Conservation (phyloP, 495 filamentous ascomycete species). For the Neurospora sp. region DNA sequence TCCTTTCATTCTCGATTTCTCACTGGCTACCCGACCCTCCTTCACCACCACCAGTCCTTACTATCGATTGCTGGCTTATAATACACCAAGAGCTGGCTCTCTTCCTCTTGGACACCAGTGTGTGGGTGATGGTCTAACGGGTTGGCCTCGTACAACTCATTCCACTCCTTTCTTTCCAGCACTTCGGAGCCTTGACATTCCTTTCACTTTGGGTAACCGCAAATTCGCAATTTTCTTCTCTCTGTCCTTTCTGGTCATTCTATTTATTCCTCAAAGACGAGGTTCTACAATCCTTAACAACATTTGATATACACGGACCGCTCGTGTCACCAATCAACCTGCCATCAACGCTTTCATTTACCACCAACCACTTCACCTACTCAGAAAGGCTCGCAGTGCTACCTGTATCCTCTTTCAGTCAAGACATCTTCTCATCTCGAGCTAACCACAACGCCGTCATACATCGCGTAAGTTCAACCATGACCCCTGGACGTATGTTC, state of each 20-base stretch:
- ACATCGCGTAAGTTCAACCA: background rate
- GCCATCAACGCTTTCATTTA: constrained; percentile 4
- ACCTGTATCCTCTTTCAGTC: constrained; percentile 6
- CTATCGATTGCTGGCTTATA: constrained; percentile 42
- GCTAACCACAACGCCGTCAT: background rate
- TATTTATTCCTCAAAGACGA: background rate
- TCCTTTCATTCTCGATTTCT: constrained; percentile 26
- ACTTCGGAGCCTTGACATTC: constrained; percentile 12
- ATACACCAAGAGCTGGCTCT: constrained; percentile 44
- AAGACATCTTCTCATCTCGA: background rate
- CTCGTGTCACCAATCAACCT: constrained; percentile 4
- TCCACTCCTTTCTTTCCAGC: constrained; percentile 31
- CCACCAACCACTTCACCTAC: constrained; percentile 6
- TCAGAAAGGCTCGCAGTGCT: background rate
- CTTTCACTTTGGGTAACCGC: constrained; percentile 4
- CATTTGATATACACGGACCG: background rate
- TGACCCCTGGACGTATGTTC: constrained; percentile 11
- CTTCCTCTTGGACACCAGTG: constrained; percentile 31
- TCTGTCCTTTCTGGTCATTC: background rate
- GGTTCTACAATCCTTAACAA: background rate
- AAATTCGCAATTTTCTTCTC: background rate
- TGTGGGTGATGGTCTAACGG: constrained; percentile 30
- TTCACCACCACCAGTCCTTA: constrained; percentile 34
- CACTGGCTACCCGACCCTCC: constrained; percentile 23
- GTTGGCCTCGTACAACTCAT: constrained; percentile 32